These are phyloP conservation scores for Trichosporon ovoides DNA, from an alignment of 1,284 basidiomycete species.

Conservation along the genomic window DNA sequence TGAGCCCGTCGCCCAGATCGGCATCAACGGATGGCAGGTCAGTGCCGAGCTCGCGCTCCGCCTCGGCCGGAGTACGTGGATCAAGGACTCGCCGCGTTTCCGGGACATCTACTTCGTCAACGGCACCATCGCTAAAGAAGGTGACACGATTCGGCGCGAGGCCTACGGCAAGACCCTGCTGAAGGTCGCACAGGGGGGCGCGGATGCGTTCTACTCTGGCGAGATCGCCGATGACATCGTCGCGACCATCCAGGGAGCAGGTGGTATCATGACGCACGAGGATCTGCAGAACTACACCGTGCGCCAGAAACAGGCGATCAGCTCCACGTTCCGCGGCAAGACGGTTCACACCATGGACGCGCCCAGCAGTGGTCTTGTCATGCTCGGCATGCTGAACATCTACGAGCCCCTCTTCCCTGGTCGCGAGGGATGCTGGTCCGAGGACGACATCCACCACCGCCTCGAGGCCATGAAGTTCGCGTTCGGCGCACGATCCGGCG, in stretches of 20 bases:
- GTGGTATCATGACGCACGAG: slow-evolving; percentile 37
- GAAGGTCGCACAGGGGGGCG: slow-evolving; percentile 28
- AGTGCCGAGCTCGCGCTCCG: slow-evolving; percentile 34
- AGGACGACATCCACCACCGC: slow-evolving; percentile 43
- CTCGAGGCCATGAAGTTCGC: slow-evolving; percentile 53
- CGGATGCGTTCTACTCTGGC: slow-evolving; percentile 36
- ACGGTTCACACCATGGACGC: slow-evolving; percentile 77
- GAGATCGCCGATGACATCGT: slow-evolving; percentile 33
- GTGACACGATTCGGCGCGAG: slow-evolving; percentile 21
- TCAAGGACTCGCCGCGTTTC: slow-evolving; percentile 37
- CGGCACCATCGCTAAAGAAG: slow-evolving; percentile 22
- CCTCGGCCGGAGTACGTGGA: slow-evolving; percentile 23
- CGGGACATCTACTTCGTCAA: slow-evolving; percentile 33
- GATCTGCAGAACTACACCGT: slow-evolving; percentile 19
- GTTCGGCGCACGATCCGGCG: slow-evolving; percentile 58
- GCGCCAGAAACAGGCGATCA: slow-evolving; percentile 53
- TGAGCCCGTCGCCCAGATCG: slow-evolving; percentile 65
- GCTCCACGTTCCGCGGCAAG: slow-evolving; percentile 67
- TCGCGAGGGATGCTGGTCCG: slow-evolving; percentile 1
- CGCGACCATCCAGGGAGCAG: slow-evolving; percentile 24
- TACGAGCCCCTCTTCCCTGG: slow-evolving; percentile 24
- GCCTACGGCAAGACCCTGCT: slow-evolving; percentile 28
- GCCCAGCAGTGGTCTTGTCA: slow-evolving; percentile 55
- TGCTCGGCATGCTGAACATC: slow-evolving; percentile 41
- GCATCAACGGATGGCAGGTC: slow-evolving; percentile 63